Evolutionary conservation across 306 rosid species (phyloP).

Genomic region (Trifolium subterraneum): DNA sequence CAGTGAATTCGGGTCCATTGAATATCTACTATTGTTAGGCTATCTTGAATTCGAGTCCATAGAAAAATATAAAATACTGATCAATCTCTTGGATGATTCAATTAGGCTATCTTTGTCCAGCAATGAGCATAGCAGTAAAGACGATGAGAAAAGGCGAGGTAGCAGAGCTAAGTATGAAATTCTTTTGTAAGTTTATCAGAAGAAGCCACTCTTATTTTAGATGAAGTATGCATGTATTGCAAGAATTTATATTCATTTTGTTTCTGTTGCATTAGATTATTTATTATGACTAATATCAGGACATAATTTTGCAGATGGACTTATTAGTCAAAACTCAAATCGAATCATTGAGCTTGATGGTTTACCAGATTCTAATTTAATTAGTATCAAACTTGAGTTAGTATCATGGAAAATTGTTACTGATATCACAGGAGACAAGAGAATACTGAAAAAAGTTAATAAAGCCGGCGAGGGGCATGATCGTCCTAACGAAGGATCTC

Average conservation of each 20-base stretch:
- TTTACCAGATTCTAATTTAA: slow-evolving; percentile 42
- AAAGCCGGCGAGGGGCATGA: slow-evolving; percentile 62
- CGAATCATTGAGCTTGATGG: slow-evolving; percentile 33
- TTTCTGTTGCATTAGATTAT: neutral
- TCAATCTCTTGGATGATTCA: slow-evolving; percentile 6
- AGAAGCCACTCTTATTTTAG: neutral
- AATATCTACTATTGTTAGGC: neutral
- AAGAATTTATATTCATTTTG: too few relatives aligned
- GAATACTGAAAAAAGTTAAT: slow-evolving; percentile 57
- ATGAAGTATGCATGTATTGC: neutral
- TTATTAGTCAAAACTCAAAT: slow-evolving; percentile 37
- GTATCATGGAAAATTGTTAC: slow-evolving; percentile 64
- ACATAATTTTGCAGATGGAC: slow-evolving; percentile 52
- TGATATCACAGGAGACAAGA: slow-evolving; percentile 62
- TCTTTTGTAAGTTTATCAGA: slow-evolving; percentile 52
- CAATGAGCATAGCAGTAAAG: slow-evolving; percentile 64
- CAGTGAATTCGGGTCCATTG: neutral
- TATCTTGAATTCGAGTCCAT: too few relatives aligned
- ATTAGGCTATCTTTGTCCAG: slow-evolving; percentile 64
- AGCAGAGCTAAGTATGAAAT: slow-evolving; percentile 58
- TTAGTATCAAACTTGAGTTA: slow-evolving; percentile 54
- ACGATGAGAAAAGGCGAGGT: slow-evolving; percentile 77
- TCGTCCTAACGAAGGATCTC: slow-evolving; percentile 65
- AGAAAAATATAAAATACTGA: neutral
- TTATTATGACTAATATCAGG: slow-evolving; percentile 10